A percentile compares a stretch with the other conserved stretches of the same genome.
Evolutionary conservation across 2,329 filamentous ascomycete genomes (phyloP).

Genomic region (Alternaria triticimaculans): DNA sequence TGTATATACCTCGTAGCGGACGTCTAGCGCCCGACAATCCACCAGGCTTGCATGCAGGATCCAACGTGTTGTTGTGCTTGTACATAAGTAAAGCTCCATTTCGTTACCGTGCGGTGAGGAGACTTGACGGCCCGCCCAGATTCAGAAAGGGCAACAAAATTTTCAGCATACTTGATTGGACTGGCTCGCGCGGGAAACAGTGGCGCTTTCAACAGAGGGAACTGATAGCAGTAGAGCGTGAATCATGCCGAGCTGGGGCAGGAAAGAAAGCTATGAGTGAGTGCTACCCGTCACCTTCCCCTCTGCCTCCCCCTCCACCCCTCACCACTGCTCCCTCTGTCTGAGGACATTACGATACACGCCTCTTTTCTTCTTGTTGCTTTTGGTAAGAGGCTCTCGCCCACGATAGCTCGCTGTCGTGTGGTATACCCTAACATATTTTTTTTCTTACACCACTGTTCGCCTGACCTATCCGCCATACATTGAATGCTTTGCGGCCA

Average conservation of each 20-base stretch:
- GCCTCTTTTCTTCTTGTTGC: background rate
- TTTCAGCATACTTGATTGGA: constrained; percentile 15
- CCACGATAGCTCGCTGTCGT: background rate
- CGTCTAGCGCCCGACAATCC: constrained; percentile 14
- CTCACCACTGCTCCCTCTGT: constrained; percentile 10
- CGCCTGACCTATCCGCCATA: background rate
- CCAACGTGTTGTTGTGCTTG: constrained; percentile 14
- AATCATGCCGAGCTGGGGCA: constrained; percentile 50
- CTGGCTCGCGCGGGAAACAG: constrained; percentile 7
- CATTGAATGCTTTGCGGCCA: constrained; percentile 7
- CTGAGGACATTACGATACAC: constrained; percentile 2
- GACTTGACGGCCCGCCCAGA: constrained; percentile 17
- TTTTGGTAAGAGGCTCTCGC: constrained; percentile 16
- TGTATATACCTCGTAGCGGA: constrained; percentile 11
- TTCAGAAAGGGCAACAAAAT: constrained; percentile 19
- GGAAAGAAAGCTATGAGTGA: constrained; percentile 51
- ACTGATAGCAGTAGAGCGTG: constrained; percentile 29
- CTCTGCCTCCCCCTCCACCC: constrained; percentile 7
- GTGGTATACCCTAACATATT: background rate
- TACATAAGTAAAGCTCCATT: constrained; percentile 22
- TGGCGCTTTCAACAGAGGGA: constrained; percentile 12
- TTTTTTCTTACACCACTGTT: constrained; percentile 3
- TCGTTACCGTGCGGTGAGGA: constrained; percentile 17
- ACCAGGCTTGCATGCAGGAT: constrained; percentile 16
- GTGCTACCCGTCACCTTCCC: constrained; percentile 24